These are phyloP conservation scores for Rhodotorula mucilaginosa DNA, from an alignment of 1,284 basidiomycete genomes.

Conservation along the genomic window DNA sequence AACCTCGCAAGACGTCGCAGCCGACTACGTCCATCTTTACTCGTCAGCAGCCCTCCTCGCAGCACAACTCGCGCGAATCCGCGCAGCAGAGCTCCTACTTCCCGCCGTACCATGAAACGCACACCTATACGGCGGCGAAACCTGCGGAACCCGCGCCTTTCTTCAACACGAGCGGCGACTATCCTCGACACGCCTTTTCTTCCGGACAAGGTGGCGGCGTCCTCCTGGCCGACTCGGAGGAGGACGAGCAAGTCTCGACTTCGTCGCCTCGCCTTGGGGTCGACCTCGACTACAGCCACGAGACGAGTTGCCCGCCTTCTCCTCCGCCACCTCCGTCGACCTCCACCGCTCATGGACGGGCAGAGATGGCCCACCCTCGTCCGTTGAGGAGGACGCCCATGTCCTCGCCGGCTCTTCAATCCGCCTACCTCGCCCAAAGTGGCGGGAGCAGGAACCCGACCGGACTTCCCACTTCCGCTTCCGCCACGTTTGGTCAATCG, in stretches of 20 bases:
- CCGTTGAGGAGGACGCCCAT: neutral
- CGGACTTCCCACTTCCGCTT: neutral
- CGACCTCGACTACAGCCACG: neutral
- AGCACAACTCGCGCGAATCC: neutral
- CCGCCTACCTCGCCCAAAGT: constrained; percentile 2
- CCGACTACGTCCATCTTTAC: neutral
- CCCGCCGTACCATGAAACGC: neutral
- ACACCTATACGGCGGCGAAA: neutral
- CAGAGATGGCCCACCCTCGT: neutral
- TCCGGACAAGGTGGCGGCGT: no score
- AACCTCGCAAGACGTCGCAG: neutral
- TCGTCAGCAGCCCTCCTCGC: no score
- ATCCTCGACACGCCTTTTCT: no score
- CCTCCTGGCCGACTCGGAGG: neutral
- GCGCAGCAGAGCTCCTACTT: neutral
- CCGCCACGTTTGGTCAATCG: neutral
- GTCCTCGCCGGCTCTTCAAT: constrained; percentile 12
- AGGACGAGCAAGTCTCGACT: neutral
- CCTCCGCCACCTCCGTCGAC: neutral
- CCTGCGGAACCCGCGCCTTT: neutral
- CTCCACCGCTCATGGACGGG: no score
- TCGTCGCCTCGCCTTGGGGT: neutral
- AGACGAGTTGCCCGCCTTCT: neutral
- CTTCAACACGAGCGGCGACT: no score
- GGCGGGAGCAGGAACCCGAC: neutral